phyloP scores from a whole-genome alignment of 768 basidiomycete genomes.

The Tulasnella sp. region DNA sequence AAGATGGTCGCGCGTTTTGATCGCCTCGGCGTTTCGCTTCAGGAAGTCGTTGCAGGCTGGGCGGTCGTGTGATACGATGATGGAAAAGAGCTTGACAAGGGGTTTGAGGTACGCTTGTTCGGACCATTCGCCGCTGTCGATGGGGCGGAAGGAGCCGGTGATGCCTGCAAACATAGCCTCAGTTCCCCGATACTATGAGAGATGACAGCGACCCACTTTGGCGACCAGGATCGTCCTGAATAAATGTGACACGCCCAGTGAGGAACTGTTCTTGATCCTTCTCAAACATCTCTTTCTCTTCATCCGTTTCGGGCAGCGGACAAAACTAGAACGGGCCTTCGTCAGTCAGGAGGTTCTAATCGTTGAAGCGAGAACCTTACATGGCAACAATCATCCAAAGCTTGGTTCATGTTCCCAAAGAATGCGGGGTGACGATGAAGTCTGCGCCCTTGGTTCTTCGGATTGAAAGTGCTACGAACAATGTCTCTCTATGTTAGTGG shows the following conservation, averaged over 20 bases:
- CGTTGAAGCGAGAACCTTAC: slow-evolving; percentile 27
- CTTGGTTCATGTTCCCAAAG: slow-evolving; percentile 51
- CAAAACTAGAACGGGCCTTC: slow-evolving; percentile 36
- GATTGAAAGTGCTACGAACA: slow-evolving; percentile 38
- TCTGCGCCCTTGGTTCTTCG: slow-evolving; percentile 51
- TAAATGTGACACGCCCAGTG: slow-evolving; percentile 50
- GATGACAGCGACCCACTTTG: slow-evolving; percentile 32
- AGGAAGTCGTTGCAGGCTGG: slow-evolving; percentile 37
- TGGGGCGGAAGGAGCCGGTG: slow-evolving; percentile 57
- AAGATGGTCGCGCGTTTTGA: slow-evolving; percentile 46
- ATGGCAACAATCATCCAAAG: slow-evolving; percentile 58
- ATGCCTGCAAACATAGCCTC: slow-evolving; percentile 27
- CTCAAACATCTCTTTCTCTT: slow-evolving; percentile 45
- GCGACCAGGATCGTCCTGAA: slow-evolving; percentile 54
- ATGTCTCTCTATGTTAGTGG: not conserved
- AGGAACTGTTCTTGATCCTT: slow-evolving; percentile 49
- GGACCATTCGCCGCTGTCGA: slow-evolving; percentile 60
- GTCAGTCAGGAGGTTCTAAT: not conserved
- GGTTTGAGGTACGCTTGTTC: slow-evolving; percentile 52
- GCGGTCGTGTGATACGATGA: slow-evolving; percentile 43
- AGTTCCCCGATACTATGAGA: too few relatives aligned
- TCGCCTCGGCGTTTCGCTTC: slow-evolving; percentile 35
- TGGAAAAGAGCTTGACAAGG: slow-evolving; percentile 47
- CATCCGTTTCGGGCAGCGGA: slow-evolving; percentile 47
- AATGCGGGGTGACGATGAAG: slow-evolving; percentile 59